These are phyloP conservation scores for Annona squamosa DNA, from an alignment of 164 flowering plant genomes.

Conservation along the genomic window DNA sequence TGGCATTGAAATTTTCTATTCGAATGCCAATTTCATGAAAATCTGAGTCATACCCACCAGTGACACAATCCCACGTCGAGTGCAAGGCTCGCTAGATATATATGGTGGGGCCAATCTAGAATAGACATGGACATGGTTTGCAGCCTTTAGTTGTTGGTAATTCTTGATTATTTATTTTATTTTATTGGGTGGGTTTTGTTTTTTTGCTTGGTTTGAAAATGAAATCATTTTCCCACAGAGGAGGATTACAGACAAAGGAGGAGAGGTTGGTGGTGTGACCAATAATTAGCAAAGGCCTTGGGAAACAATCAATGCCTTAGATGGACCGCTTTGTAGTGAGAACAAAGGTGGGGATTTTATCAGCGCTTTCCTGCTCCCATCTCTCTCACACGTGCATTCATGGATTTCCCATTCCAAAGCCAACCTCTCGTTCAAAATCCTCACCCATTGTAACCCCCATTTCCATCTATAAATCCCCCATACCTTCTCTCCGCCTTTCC, in stretches of 20 bases:
- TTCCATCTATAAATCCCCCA: background rate
- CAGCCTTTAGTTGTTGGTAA: constrained; percentile 2
- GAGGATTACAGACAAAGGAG: constrained; percentile 2
- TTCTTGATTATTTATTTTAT: background rate
- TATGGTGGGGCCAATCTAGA: background rate
- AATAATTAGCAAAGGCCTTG: constrained; percentile 9
- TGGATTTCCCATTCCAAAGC: constrained; percentile 4
- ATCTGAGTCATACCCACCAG: background rate
- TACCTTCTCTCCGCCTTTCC: background rate
- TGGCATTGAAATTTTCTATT: background rate
- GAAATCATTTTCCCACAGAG: background rate
- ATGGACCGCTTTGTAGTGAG: background rate
- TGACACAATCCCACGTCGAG: background rate
- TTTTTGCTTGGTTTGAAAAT: background rate
- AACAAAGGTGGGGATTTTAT: constrained; percentile 6
- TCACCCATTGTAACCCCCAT: background rate
- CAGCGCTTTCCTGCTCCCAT: constrained; percentile 6
- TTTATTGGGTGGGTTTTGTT: background rate
- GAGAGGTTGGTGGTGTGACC: constrained; percentile 7
- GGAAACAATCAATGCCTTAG: background rate
- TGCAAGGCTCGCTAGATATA: constrained; percentile 2
- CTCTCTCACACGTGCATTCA: constrained; percentile 5
- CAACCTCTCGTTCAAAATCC: constrained; percentile 8
- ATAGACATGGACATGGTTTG: background rate
- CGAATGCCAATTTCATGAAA: background rate